A percentile compares a stretch with the other conserved stretches of the same genome.
These are phyloP conservation scores for Grosmannia penicillata DNA, from an alignment of 2,329 filamentous ascomycete genomes.

Conservation along the genomic window DNA sequence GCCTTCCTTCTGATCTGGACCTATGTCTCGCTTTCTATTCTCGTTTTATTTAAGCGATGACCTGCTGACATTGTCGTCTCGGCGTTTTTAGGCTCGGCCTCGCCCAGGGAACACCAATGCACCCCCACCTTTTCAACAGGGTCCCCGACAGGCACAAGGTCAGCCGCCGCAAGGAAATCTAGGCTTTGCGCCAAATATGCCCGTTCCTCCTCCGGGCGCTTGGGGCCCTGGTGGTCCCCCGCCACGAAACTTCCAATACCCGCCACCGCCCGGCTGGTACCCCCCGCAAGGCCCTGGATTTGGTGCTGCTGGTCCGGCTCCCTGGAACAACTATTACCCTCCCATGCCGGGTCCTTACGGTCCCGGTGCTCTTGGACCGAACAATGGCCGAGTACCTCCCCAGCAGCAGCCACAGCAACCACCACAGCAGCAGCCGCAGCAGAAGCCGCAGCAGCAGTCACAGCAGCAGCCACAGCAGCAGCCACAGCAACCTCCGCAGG, in stretches of 20 bases:
- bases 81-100: conserved; percentile 19
- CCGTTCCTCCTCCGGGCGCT: conserved; percentile 13
- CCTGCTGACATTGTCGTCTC: conserved; percentile 1
- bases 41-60: background rate
- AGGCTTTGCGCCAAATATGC: conserved; percentile 15
- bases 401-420: conserved; percentile 15
- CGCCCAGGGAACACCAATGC: conserved; percentile 17
- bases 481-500: conserved; percentile 14
- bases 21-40: background rate
- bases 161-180: conserved; percentile 14
- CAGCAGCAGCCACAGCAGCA: conserved; percentile 14
- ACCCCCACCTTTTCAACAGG: conserved; percentile 18
- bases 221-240: conserved; percentile 17
- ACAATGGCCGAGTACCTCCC: conserved; percentile 12
- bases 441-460: conserved; percentile 10
- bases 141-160: conserved; percentile 2
- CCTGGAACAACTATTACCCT: conserved; percentile 46
- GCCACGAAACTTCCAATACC: conserved; percentile 48
- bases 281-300: conserved; percentile 57
- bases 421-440: conserved; percentile 13
- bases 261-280: conserved; percentile 65
- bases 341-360: conserved; percentile 24
- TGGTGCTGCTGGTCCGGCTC: conserved; percentile 46
- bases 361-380: conserved; percentile 16
- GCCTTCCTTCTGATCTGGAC: conserved; percentile 90